Evolutionary conservation across 495 filamentous ascomycete genomes (phyloP).

Genomic region (Parathielavia appendiculata): DNA sequence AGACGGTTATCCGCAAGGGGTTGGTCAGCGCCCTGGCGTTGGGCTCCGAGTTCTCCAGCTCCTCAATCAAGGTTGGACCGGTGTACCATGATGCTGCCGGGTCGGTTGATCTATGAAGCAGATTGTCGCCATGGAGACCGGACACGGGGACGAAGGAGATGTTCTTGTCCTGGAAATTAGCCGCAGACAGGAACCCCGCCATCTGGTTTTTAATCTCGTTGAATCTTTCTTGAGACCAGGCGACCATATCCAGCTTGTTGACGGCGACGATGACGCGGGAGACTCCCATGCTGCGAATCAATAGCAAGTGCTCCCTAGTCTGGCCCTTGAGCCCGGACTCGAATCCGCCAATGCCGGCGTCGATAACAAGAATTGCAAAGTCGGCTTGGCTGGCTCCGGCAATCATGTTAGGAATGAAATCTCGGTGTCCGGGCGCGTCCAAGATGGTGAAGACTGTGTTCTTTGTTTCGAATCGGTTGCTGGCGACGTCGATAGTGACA

Average conservation of each 20-base stretch:
- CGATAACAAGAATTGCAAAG: constrained; percentile 91
- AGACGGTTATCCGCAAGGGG: constrained; percentile 78
- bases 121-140: constrained; percentile 81
- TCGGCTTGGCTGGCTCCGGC: constrained; percentile 93
- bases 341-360: constrained; percentile 80
- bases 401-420: constrained; percentile 99
- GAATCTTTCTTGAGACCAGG: constrained; percentile 76
- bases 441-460: constrained; percentile 86
- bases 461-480: constrained; percentile 85
- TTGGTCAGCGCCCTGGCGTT: constrained; percentile 64
- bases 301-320: constrained; percentile 85
- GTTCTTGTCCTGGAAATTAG: constrained; percentile 74
- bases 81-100: constrained; percentile 67
- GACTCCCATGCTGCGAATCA: constrained; percentile 89
- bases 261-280: constrained; percentile 81
- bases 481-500: constrained; percentile 97
- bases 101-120: constrained; percentile 56
- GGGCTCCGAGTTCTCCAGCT: constrained; percentile 75
- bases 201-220: constrained; percentile 81
- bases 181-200: constrained; percentile 70
- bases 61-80: constrained; percentile 71
- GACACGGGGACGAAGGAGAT: constrained; percentile 84
- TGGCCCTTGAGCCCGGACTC: constrained; percentile 91
- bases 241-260: constrained; percentile 87
- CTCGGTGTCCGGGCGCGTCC: constrained; percentile 88